Percentiles rank a stretch among this genome's conserved stretches.
These are phyloP conservation scores for Parmelia sp. DNA, from an alignment of 495 filamentous ascomycete genomes.

Conservation along the genomic window DNA sequence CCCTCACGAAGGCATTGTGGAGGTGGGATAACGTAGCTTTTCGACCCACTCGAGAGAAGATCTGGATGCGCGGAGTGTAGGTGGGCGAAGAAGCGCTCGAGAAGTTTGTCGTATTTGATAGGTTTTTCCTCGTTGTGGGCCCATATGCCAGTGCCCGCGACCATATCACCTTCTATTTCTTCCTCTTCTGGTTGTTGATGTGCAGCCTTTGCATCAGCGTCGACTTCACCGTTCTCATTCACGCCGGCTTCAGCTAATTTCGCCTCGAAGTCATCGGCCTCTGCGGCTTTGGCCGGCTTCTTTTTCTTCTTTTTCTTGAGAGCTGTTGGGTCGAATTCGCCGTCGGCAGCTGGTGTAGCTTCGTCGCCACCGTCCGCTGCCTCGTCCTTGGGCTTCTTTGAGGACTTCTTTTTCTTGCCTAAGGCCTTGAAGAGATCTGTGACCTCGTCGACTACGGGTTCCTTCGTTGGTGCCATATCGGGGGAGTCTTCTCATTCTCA, in stretches of 20 bases:
- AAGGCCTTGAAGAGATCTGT: conserved; percentile 74
- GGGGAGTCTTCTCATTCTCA: conserved; percentile 28
- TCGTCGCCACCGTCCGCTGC: conserved; percentile 50
- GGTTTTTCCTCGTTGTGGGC: conserved; percentile 65
- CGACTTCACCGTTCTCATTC: conserved; percentile 38
- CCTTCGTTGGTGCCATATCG: conserved; percentile 28
- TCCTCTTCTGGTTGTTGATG: conserved; percentile 45
- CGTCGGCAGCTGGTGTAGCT: conserved; percentile 51
- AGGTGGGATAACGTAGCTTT: conserved; percentile 97
- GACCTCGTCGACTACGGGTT: conserved; percentile 64
- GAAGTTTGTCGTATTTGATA: conserved; percentile 77
- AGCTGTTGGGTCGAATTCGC: conserved; percentile 63
- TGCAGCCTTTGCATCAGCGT: conserved; percentile 42
- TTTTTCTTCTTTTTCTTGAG: conserved; percentile 98
- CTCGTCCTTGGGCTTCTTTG: conserved; percentile 57
- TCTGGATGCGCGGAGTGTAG: conserved; percentile 92
- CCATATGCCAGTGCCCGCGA: conserved; percentile 93
- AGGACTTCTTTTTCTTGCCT: conserved; percentile 74
- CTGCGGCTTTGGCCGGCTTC: conserved; percentile 63
- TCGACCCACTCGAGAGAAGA: conserved; percentile 74
- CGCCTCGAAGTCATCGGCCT: conserved; percentile 71
- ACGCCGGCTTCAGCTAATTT: conserved; percentile 70
- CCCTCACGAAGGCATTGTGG: conserved; percentile 99
- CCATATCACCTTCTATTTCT: conserved; percentile 66
- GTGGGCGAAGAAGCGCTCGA: conserved; percentile 85